Evolutionary conservation across 306 rosid species (phyloP), one percentile per base, ranked within the genome.

Genomic region (Ziziphus jujuba): DNA sequence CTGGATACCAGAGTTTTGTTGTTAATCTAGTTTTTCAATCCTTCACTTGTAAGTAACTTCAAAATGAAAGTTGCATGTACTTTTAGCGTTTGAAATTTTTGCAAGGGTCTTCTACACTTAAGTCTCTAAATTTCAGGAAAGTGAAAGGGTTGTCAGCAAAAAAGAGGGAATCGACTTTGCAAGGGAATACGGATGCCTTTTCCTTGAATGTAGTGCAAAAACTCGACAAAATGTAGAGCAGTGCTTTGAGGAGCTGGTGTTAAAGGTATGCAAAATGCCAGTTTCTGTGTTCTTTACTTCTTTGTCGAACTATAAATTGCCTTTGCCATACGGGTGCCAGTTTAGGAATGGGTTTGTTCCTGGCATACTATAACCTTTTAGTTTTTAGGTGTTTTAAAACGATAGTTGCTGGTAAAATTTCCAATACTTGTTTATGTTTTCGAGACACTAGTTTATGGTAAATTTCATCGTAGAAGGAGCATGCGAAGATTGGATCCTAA

Each of bases 201-300:
- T 52, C 44, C 82, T 81, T 5, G 96, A 89, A 63, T 87, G 96
- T 65, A 89, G 96, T 71, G 96, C 96, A 7, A 89, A 89, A 83
- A 82, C 96, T 61, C 71, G 96, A 75, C 82, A 69, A 35, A 87
- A 89, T 76, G 96, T 87, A 19, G 89, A 73, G 67, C 88, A 79
- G 63, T 84, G 96, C 84, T 89, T 86, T 66, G 92, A 89, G 61
- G 92, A 89, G 76, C 92, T 87, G 68, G 96, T 84, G 22, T 44
- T 82, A 61, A 89, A 89, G 96, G 96, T 89, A 81, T 50, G 55
- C 70, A 28, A 57, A 54, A 24, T 23, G 9, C 2, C 45, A 34
- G 14, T n/a, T 12, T 65, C 38, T 7, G 0, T 19, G 10, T 22
- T 63, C 28, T 36, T 15, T 56, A 16, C 12, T 5, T n/a, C 22